phyloP scores from a whole-genome alignment of 192 early-diverging fungal species.

The Geranomyces michiganensis region DNA sequence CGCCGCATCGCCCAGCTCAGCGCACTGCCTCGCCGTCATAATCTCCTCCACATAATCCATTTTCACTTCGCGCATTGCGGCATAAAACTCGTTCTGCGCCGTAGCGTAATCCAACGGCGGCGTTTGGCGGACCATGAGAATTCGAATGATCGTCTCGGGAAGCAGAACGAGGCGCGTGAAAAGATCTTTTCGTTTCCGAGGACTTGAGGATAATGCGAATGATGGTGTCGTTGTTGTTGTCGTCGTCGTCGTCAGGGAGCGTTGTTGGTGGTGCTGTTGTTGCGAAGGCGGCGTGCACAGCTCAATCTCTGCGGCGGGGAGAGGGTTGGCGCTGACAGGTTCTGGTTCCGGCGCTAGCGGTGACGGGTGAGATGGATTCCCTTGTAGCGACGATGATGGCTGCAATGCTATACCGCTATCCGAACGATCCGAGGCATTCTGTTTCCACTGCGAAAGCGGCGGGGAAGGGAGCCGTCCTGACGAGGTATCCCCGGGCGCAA shows the following conservation, averaged over 20 bases:
- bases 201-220: background rate
- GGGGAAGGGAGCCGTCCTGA: conserved; percentile 14
- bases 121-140: conserved; percentile 10
- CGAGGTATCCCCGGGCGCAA: background rate
- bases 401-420: background rate
- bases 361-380: too few species aligned
- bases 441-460: conserved; percentile 6
- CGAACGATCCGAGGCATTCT: background rate
- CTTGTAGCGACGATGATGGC: background rate
- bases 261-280: too few species aligned
- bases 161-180: conserved; percentile 21
- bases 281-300: too few species aligned
- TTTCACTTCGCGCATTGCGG: background rate
- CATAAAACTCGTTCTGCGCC: background rate
- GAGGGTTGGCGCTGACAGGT: too few species aligned
- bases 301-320: too few species aligned
- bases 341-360: too few species aligned
- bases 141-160: conserved; percentile 15
- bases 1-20: background rate
- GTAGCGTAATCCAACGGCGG: background rate
- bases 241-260: background rate
- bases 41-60: conserved; percentile 15
- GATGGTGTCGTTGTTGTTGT: background rate
- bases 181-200: background rate
- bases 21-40: conserved; percentile 19